These are phyloP conservation scores for Theobroma grandiflorum DNA, from an alignment of 441 rosid genomes.

Conservation along the genomic window DNA sequence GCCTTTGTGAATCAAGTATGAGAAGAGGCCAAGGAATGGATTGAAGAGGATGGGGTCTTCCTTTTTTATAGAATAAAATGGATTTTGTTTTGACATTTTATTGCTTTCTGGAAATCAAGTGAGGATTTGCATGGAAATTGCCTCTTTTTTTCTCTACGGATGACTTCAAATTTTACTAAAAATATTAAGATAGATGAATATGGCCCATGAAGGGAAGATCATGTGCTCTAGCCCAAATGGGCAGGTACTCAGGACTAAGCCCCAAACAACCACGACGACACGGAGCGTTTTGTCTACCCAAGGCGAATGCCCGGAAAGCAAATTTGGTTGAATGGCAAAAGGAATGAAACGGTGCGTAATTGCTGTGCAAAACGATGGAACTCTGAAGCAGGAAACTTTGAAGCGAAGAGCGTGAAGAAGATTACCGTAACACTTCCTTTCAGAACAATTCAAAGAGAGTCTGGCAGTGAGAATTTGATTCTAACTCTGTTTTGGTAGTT, in stretches of 20 bases:
- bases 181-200: background rate
- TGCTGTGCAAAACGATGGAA: background rate
- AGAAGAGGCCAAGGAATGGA: too few relatives aligned
- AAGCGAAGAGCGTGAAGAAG: background rate
- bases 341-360: background rate
- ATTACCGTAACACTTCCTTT: background rate
- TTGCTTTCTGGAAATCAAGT: too few relatives aligned
- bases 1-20: too few relatives aligned
- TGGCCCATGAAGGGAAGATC: background rate
- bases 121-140: too few relatives aligned
- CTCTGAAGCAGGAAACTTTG: background rate
- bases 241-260: background rate
- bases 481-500: background rate
- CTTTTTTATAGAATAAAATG: too few relatives aligned
- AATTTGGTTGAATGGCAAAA: background rate
- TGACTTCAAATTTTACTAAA: too few relatives aligned
- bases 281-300: too few relatives aligned
- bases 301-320: background rate
- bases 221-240: too few relatives aligned
- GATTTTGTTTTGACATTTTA: too few relatives aligned
- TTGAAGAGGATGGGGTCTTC: too few relatives aligned
- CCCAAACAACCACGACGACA: background rate
- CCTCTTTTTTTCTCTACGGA: too few relatives aligned
- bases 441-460: background rate
- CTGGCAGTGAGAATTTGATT: constrained; percentile 1